A percentile compares a stretch with the other conserved stretches of the same genome.
phyloP scores from a whole-genome alignment of 345 rosid species.

The Eucalyptus dawsonii region DNA sequence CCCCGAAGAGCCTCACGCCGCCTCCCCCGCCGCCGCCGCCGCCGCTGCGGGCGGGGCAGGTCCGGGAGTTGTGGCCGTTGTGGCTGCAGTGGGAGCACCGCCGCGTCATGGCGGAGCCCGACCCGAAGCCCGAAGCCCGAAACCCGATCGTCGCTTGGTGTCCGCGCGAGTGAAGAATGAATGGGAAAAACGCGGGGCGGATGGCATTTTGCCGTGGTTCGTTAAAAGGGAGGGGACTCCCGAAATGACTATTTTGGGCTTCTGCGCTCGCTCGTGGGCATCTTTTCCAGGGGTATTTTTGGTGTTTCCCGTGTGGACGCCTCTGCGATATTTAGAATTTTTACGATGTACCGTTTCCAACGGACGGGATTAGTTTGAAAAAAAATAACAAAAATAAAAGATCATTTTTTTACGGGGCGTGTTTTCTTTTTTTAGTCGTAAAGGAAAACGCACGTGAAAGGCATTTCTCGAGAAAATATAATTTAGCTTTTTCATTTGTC shows the following conservation, averaged over 20 bases:
- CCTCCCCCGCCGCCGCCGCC: slow-evolving; percentile 1
- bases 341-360: background rate
- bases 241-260: background rate
- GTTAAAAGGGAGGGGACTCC: background rate
- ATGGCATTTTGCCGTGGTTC: background rate
- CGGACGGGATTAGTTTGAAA: background rate
- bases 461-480: background rate
- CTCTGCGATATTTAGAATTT: background rate
- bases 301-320: background rate
- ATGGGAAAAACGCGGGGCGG: background rate
- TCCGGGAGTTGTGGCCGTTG: slow-evolving; percentile 94
- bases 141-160: background rate
- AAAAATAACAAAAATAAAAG: too few relatives aligned
- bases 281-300: background rate
- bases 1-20: slow-evolving; percentile 84
- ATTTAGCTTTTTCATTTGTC: background rate
- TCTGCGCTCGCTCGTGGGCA: fast-evolving
- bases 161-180: background rate
- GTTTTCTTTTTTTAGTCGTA: background rate
- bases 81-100: slow-evolving; percentile 96
- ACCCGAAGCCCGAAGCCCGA: background rate
- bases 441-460: background rate
- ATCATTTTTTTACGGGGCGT: background rate
- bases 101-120: slow-evolving; percentile 23
- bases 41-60: slow-evolving; percentile 63